Evolutionary conservation across 129 eudicot genomes (phyloP).

Genomic region (Centrapalus pauciflorus): DNA sequence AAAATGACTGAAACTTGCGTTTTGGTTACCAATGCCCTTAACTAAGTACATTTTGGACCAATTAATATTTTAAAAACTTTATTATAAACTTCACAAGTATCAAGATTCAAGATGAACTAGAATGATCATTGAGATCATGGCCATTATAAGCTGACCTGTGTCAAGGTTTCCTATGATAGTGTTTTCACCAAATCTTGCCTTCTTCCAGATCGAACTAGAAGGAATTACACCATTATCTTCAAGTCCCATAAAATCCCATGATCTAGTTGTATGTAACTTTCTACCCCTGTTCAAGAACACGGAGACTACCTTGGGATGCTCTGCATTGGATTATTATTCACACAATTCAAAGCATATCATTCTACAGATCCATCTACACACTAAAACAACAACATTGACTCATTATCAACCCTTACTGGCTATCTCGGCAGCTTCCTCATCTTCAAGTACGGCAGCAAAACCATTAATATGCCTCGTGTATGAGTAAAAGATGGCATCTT

Average conservation of each 20-base stretch:
- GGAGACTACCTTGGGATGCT: constrained; percentile 74
- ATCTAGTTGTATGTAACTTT: constrained; percentile 78
- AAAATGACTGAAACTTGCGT: neutral
- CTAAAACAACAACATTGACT: neutral
- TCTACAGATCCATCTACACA: neutral
- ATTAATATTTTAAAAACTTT: constrained; percentile 7
- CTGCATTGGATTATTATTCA: constrained; percentile 35
- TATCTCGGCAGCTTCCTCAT: constrained; percentile 58
- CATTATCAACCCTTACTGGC: constrained; percentile 47
- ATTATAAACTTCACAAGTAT: constrained; percentile 16
- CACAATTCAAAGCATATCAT: neutral
- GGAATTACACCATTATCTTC: constrained; percentile 50
- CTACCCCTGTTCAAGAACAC: constrained; percentile 74
- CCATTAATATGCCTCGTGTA: constrained; percentile 93
- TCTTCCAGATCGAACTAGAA: constrained; percentile 63
- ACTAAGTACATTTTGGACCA: constrained; percentile 21
- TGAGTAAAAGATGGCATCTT: constrained; percentile 79
- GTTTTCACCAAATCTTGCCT: constrained; percentile 85
- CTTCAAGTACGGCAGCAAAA: constrained; percentile 88
- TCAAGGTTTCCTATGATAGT: constrained; percentile 89
- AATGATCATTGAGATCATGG: neutral
- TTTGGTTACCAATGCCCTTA: neutral
- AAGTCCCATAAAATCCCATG: constrained; percentile 85
- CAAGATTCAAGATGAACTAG: constrained; percentile 12
- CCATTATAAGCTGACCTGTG: constrained; percentile 57